Base-by-base conservation (phyloP, 805 yeast genomes). In the Vanderwaltozyma polyspora region DNA sequence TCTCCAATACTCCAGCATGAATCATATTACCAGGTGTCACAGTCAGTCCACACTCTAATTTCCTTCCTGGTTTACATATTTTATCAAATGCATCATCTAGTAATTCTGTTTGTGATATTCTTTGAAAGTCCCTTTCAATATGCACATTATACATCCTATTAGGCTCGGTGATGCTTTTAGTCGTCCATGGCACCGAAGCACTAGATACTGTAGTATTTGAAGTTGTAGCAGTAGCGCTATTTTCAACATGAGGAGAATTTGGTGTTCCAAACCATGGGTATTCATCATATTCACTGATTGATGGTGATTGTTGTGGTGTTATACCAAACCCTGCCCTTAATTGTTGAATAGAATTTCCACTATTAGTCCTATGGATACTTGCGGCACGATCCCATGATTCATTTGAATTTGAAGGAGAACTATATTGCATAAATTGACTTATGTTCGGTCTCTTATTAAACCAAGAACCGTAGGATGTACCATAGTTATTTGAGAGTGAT, bases 221-320 rank as follows among this genome's bases (percentile, higher is more conserved):
- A 16, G n/a, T 23, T 12, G 22, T 23, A 14, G 30, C 23, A 21
- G 23, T 21, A 8, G 23, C 10, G 7, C 10, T 8, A 10, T 21
- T 21, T 22, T 48, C 53, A 22, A 40, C 41, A 23, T 42, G 51
- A 12, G 44, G 55, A 17, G 53, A 56, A 39, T 42, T 44, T 13
- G 58, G 50, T 3, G 51, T 40, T 13, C 51, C 51, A 38, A 43
- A 37, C 67, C 67, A 63, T n/a, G 67, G 67, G 31, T 55, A 63
- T 29, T 63, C 67, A 5, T 62, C 66, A 39, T 59, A 60, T 35
- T 62, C 66, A 22, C 43, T 43, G 10, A 50, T 38, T 2, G 55
- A 51, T 3, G 67, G 66, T 0, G 68, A 59, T 3, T 45, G 57
- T 29, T 49, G 55, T 4, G 65, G 63, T 2, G 64, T 49, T 4